Base-by-base conservation (phyloP, 2,329 filamentous ascomycete genomes). In the Neurospora crassa region DNA sequence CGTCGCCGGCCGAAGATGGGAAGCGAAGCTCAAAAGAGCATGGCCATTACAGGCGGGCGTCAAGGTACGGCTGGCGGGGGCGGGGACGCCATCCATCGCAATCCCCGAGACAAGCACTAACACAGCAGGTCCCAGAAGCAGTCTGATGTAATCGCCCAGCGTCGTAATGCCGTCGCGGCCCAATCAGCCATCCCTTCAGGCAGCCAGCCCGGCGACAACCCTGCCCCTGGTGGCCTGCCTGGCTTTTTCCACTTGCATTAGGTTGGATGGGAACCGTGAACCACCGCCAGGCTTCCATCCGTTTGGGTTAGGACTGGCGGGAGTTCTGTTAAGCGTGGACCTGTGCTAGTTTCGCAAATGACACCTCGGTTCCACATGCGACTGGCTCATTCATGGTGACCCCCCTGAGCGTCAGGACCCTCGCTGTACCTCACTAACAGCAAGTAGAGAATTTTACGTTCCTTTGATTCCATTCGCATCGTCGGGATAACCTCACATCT, bases 71-170 rank as follows among this genome's bases (percentile, higher is more conserved):
- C 72, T 71, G 72, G 73, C 72, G 72, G 73, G 73, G 73, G 70
- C 72, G 68, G 72, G 68, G 71, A 72, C 72, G 67, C 53, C 53
- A 34, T 34, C 7, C 53, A 63, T 63, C 29, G 24, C 14, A 63
- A 63, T 59, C 24, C 24, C 24, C 8, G 47, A 59, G 47, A 59
- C 53, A 63, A 34, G 53, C 53, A 37, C 53, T 63, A 63, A 3
- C 7, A 63, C 53, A 63, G 74, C 73, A 71, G 41, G 71, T 69
- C 73, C 67, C 63, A 34, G 53, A 71, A 69, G 72, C 69, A 70
- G 72, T 71, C 76, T 76, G 76, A 77, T 75, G 75, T 76, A 76
- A 76, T 76, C 71, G 29, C 40, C 43, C 43, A 20, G 67, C 45
- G 41, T 37, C 74, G 75, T 75, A 74, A 75, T 29, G 7, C 53